Conservation (phyloP, 2,329 filamentous ascomycete genomes). For the Fusarium nygamai region DNA sequence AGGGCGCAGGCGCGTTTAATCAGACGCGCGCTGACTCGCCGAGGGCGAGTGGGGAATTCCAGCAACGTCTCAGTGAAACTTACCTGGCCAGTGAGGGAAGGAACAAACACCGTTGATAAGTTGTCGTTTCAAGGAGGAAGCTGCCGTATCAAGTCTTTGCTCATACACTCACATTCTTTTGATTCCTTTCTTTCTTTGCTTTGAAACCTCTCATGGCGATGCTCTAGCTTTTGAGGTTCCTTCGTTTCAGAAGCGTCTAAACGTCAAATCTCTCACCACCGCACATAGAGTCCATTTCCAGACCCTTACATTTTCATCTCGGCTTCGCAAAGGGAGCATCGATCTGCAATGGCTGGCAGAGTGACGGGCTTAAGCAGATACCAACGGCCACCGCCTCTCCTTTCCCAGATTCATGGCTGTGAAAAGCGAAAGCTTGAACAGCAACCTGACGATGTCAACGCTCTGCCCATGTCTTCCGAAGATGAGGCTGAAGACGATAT, state of each 20-base stretch:
- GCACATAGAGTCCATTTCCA: neutral
- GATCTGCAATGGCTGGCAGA: conserved; percentile 5
- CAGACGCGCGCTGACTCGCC: conserved; percentile 18
- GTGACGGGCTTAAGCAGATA: conserved; percentile 37
- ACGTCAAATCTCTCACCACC: neutral
- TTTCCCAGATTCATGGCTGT: conserved; percentile 9
- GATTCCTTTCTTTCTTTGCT: neutral
- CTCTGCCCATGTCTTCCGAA: conserved; percentile 45
- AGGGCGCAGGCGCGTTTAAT: conserved; percentile 28
- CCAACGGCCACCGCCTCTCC: conserved; percentile 26
- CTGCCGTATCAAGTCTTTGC: neutral
- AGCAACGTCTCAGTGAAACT: neutral
- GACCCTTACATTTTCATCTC: neutral
- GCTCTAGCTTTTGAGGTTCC: neutral
- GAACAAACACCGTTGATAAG: conserved; percentile 3
- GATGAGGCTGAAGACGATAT: conserved; percentile 37
- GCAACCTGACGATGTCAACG: conserved; percentile 31
- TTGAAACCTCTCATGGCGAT: neutral
- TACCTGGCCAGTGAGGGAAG: conserved; percentile 7
- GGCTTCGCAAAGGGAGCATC: neutral
- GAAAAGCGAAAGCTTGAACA: conserved; percentile 17
- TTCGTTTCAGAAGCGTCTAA: neutral
- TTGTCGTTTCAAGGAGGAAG: neutral
- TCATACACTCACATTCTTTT: neutral
- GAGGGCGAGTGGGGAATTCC: neutral